Base-by-base conservation (phyloP, 2,329 filamentous ascomycete genomes). In the Epichloe sibirici region DNA sequence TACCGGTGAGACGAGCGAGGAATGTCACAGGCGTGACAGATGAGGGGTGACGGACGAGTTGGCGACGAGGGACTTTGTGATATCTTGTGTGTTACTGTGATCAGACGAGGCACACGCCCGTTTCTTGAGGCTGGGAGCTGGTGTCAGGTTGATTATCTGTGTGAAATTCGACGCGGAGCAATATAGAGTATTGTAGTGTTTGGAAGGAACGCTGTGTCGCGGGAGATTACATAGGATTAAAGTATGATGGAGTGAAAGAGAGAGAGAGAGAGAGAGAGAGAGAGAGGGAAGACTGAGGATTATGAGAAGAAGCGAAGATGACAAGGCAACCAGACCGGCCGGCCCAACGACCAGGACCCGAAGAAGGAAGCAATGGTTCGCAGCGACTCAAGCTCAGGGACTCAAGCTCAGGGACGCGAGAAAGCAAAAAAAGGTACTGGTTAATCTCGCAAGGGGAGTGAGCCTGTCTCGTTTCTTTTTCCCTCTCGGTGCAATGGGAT, bases 401-500 rank as follows among this genome's bases (percentile, higher is more conserved):
- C 25, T 3, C 51, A 40, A 44, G 35, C 17, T 42, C 52, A 48
- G 44, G 44, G 21, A 53, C 48, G 47, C n/a, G 13, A 52, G 35
- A 21, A 35, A 37, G 28, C 28, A 31, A 9, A 31, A 45, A 47
- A 21, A 40, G 39, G 43, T 43, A 25, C 44, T 39, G 9, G 34
- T 34, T 31, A 46, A 51, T 53, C 40, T 47, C 44, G 31, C 44
- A 35, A 47, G n/a, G n/a, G 52, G 39, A 23, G 43, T 12, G 40
- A 51, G 31, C 45, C 34, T 46, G 48, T 48, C 34, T 48, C 52
- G 49, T 55, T 55, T 55, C 53, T 52, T 55, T 55, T 55, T 55
- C 47, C 50, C 53, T 52, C 50, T 48, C 50, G 42, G 49, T 47
- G n/a, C 38, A 23, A 53, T 47, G 50, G n/a, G 38, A 51, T 46